A percentile compares a stretch with the other conserved stretches of the same genome.
Conservation (phyloP, 2,329 filamentous ascomycete species). For the Xylogone sp. region DNA sequence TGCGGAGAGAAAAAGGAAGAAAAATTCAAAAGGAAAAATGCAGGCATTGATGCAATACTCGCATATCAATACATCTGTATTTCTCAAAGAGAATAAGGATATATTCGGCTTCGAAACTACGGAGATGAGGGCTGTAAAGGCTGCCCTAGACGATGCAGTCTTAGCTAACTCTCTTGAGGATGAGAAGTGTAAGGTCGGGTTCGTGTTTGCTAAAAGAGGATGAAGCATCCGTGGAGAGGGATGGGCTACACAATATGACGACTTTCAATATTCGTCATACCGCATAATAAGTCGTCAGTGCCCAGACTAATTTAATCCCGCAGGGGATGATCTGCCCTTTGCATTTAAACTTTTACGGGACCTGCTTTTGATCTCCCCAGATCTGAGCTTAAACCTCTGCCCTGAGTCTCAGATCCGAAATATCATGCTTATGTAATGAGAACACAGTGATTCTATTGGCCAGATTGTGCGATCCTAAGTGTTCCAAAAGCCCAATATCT, state of each 20-base stretch:
- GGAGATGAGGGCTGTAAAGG: conserved; percentile 28
- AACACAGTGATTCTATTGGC: no score
- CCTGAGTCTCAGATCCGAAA: no score
- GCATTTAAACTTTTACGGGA: no score
- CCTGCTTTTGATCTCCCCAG: no score
- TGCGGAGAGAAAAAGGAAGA: conserved; percentile 23
- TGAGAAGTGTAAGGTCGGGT: conserved; percentile 36
- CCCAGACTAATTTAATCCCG: no score
- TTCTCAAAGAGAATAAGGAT: conserved; percentile 29
- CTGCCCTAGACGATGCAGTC: conserved; percentile 44
- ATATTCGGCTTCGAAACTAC: conserved; percentile 26
- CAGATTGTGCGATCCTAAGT: background rate
- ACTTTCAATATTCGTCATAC: background rate
- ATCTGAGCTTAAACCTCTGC: no score
- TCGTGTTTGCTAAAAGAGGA: conserved; percentile 41
- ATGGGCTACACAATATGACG: no score
- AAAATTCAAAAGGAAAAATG: conserved; percentile 35
- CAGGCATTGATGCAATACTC: conserved; percentile 49
- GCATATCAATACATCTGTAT: conserved; percentile 43
- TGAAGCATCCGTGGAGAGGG: no score
- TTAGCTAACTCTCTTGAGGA: conserved; percentile 45
- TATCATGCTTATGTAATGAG: no score
- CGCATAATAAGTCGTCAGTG: no score
- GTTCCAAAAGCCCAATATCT: background rate
- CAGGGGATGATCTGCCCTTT: no score